These are phyloP conservation scores for Paecilomyces dactylethromorphus DNA, from an alignment of 2,329 filamentous ascomycete species.

Conservation along the genomic window DNA sequence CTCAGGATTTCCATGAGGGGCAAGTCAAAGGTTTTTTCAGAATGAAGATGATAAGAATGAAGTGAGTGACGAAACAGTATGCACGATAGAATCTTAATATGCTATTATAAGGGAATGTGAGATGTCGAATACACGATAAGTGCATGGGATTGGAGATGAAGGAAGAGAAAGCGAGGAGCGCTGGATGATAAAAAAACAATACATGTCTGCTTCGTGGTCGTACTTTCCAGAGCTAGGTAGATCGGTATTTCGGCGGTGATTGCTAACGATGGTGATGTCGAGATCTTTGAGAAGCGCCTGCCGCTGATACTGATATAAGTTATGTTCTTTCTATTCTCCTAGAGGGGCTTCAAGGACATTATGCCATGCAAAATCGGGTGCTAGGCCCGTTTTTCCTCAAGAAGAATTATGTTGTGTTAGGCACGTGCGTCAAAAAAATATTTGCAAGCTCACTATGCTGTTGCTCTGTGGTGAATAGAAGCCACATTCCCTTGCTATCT, in stretches of 20 bases:
- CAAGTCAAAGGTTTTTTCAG: background rate
- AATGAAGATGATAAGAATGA: background rate
- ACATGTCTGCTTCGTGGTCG: background rate
- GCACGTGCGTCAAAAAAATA: too few relatives aligned
- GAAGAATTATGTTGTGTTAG: too few relatives aligned
- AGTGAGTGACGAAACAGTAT: background rate
- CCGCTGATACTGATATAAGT: too few relatives aligned
- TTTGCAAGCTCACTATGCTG: background rate
- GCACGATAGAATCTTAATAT: background rate
- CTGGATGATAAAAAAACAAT: background rate
- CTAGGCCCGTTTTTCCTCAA: too few relatives aligned
- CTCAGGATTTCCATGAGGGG: background rate
- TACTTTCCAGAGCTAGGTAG: background rate
- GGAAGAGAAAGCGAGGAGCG: background rate
- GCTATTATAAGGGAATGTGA: background rate
- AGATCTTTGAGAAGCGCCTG: too few relatives aligned
- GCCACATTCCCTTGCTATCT: background rate
- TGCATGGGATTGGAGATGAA: background rate
- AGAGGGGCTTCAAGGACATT: too few relatives aligned
- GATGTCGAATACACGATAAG: background rate
- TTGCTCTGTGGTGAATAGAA: background rate
- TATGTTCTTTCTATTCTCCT: too few relatives aligned
- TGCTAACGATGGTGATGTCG: background rate
- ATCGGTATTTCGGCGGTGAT: background rate
- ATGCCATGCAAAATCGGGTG: too few relatives aligned